Evolutionary conservation across 345 rosid genomes (phyloP), one percentile per base, ranked within the genome.

Genomic region (Chamaenerion angustifolium): DNA sequence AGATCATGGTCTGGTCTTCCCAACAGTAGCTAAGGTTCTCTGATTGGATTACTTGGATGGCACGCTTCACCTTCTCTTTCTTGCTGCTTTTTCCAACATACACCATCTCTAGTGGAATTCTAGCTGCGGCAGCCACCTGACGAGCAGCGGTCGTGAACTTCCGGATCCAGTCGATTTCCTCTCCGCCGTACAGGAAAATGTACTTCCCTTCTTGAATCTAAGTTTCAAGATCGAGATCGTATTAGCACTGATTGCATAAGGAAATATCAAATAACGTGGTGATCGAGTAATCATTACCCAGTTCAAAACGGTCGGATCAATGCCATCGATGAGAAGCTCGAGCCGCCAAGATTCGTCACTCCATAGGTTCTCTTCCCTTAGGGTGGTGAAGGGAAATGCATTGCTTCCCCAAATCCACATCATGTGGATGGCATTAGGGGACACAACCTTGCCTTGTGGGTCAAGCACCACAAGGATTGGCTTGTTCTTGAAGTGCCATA

Each of bases 401-500:
- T 45, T 16, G 43, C 60, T 53, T 15, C 81, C 82, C 94, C 95
- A 85, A 61, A 85, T 80, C 80, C 87, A 77, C 66, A 80, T 77
- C 97, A 89, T 85, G 45, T 78, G 80, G 55, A 89, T 63, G 18
- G 97, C 95, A 46, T 85, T 85, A 16, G 72, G 78, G 51, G 73
- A 72, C 62, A 60, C 76, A 43, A 82, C 82, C 50, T 62, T 75
- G n/a, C 94, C 97, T 57, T 83, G 85, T 1, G 85, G 79, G 51
- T 85, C 90, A 63, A 89, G 66, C 18, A 76, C 97, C 44, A 89
- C 83, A 15, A 81, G 64, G 25, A 85, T 62, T 11, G 95, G 77
- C 55, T 69, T 78, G 63, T 74, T 76, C 70, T 64, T 64, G 49
- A 83, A 83, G 11, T 63, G 75, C 97, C 95, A 89, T 31, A 61